A percentile compares a stretch with the other conserved stretches of the same genome.
These are phyloP conservation scores for Gentiana macrophylla DNA, from an alignment of 257 asterid species.

Conservation along the genomic window DNA sequence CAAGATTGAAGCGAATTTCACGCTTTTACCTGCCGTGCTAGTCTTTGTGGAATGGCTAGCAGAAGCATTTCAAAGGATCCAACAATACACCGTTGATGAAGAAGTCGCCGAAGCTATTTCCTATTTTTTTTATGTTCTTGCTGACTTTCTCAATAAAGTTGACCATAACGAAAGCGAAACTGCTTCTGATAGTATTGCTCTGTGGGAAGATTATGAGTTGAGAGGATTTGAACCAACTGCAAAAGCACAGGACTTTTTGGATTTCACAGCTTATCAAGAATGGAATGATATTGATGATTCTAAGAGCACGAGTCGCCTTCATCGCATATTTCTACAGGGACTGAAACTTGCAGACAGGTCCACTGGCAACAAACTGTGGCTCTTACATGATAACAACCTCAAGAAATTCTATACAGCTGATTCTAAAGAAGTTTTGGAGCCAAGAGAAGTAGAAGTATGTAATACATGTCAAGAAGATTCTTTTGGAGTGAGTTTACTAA, in stretches of 20 bases:
- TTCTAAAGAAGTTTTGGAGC: slow-evolving; percentile 3
- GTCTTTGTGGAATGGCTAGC: slow-evolving; percentile 77
- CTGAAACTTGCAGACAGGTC: slow-evolving; percentile 22
- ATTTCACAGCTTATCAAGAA: slow-evolving; percentile 40
- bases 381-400: slow-evolving; percentile 14
- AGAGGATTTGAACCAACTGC: slow-evolving; percentile 58
- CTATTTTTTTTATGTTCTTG: slow-evolving; percentile 47
- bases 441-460: neutral
- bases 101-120: slow-evolving; percentile 43
- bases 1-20: slow-evolving; percentile 23
- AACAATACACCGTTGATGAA: slow-evolving; percentile 32
- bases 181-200: slow-evolving; percentile 33
- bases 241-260: slow-evolving; percentile 35
- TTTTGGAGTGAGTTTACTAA: slow-evolving; percentile 4
- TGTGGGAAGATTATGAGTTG: slow-evolving; percentile 91
- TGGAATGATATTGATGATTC: slow-evolving; percentile 19
- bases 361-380: slow-evolving; percentile 17
- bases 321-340: slow-evolving; percentile 44
- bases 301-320: slow-evolving; percentile 23
- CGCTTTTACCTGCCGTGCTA: slow-evolving; percentile 60
- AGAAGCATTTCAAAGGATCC: slow-evolving; percentile 31
- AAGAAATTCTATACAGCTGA: slow-evolving; percentile 13
- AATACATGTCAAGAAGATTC: slow-evolving; percentile 8
- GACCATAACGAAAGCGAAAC: slow-evolving; percentile 13
- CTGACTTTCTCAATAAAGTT: slow-evolving; percentile 42